These are phyloP conservation scores for Trametes gibbosa DNA, from an alignment of 768 basidiomycete genomes.

Conservation along the genomic window DNA sequence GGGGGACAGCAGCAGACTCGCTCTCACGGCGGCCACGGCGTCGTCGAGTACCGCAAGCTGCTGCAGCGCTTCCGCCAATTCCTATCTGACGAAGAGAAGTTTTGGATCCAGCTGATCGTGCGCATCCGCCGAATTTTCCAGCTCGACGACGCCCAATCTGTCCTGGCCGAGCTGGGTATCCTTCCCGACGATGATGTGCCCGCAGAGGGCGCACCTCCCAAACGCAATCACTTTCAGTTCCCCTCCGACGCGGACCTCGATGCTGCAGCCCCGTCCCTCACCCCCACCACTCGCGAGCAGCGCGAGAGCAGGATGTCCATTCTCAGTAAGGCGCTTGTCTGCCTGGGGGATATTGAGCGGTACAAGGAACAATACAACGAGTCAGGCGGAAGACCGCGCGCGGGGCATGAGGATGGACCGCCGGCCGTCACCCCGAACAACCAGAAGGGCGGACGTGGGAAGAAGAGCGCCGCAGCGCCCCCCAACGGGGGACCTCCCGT, in stretches of 20 bases:
- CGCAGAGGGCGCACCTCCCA: slow-evolving; percentile 29
- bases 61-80: slow-evolving; percentile 88
- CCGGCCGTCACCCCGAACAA: slow-evolving; percentile 28
- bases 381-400: slow-evolving; percentile 57
- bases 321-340: slow-evolving; percentile 85
- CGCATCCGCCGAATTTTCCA: slow-evolving; percentile 71
- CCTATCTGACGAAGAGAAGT: slow-evolving; percentile 85
- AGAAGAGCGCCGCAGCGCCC: slow-evolving; percentile 46
- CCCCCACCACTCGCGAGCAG: slow-evolving; percentile 46
- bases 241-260: slow-evolving; percentile 49
- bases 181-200: slow-evolving; percentile 26
- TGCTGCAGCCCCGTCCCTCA: slow-evolving; percentile 25
- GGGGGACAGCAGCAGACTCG: slow-evolving; percentile 34
- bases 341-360: slow-evolving; percentile 90
- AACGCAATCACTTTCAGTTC: slow-evolving; percentile 62
- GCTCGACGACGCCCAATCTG: slow-evolving; percentile 60
- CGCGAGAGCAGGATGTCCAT: slow-evolving; percentile 67
- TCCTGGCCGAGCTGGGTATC: slow-evolving; percentile 59
- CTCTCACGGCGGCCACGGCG: slow-evolving; percentile 47
- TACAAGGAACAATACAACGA: slow-evolving; percentile 92
- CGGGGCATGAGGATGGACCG: slow-evolving; percentile 64
- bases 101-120: slow-evolving; percentile 80
- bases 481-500: slow-evolving; percentile 33
- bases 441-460: slow-evolving; percentile 40
- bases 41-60: slow-evolving; percentile 83